phyloP scores from a whole-genome alignment of 805 yeast genomes.

The Saccharomycopsis schoenii region DNA sequence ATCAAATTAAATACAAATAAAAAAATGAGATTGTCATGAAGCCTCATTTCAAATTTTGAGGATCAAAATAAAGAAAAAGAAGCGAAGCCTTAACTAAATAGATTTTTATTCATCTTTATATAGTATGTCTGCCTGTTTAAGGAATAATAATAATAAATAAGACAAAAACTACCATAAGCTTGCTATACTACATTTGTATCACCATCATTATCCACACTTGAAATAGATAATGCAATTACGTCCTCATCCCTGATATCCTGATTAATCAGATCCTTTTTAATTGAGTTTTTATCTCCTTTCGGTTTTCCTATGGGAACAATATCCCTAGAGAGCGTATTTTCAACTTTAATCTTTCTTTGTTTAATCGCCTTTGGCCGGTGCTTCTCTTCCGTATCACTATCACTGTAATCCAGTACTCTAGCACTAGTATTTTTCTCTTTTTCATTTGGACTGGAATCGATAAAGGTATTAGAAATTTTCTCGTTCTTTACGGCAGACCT shows the following conservation, averaged over 20 bases:
- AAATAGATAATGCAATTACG: background rate
- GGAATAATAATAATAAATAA: no score
- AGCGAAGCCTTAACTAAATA: background rate
- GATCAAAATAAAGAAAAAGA: background rate
- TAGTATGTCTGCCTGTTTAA: background rate
- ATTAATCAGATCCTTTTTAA: background rate
- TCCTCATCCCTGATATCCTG: background rate
- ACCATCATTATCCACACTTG: background rate
- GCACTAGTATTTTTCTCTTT: background rate
- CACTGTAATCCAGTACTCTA: background rate
- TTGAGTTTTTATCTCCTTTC: background rate
- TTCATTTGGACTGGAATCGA: conserved; percentile 1
- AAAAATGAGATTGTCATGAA: background rate
- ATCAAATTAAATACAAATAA: conserved; percentile 27
- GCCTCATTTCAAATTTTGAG: background rate
- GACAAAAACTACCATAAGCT: background rate
- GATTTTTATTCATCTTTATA: background rate
- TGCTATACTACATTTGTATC: background rate
- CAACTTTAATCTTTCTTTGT: background rate
- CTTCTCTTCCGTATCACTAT: conserved; percentile 2
- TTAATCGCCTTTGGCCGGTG: background rate
- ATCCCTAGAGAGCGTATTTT: background rate
- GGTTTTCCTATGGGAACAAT: background rate
- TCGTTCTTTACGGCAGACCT: background rate
- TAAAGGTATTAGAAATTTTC: background rate